A percentile compares a stretch with the other conserved stretches of the same genome.
phyloP scores from a whole-genome alignment of 768 basidiomycete species.

The Russula compacta region DNA sequence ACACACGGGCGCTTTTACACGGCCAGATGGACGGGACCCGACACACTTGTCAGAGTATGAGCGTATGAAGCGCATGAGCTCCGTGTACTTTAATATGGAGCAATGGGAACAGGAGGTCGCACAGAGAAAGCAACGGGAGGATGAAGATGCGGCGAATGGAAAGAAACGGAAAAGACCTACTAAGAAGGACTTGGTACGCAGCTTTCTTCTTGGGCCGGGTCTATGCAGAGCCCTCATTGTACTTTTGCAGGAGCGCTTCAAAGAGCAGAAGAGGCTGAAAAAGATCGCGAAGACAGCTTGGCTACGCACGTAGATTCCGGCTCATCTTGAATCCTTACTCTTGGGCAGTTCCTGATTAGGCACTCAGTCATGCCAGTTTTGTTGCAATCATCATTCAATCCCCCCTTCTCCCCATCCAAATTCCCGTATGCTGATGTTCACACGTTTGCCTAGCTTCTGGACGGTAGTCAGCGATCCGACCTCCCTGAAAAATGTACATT shows the following conservation, averaged over 20 bases:
- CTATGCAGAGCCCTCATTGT: slow-evolving; percentile 12
- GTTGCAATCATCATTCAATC: neutral
- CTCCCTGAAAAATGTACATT: slow-evolving; percentile 4
- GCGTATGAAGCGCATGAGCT: slow-evolving; percentile 76
- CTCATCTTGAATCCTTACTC: neutral
- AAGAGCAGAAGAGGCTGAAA: slow-evolving; percentile 72
- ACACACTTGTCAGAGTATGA: slow-evolving; percentile 73
- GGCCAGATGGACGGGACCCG: slow-evolving; percentile 59
- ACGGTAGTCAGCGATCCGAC: neutral
- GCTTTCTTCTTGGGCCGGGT: neutral
- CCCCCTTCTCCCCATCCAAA: too few relatives aligned
- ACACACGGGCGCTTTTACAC: slow-evolving; percentile 68
- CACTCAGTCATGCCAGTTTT: slow-evolving; percentile 9
- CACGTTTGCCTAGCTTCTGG: neutral
- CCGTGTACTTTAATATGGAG: slow-evolving; percentile 80
- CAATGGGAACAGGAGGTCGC: slow-evolving; percentile 70
- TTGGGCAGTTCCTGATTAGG: neutral
- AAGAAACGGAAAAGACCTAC: slow-evolving; percentile 72
- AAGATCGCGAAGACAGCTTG: slow-evolving; percentile 86
- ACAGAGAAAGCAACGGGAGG: slow-evolving; percentile 31
- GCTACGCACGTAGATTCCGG: slow-evolving; percentile 50
- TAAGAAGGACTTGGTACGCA: slow-evolving; percentile 74
- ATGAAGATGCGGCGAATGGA: slow-evolving; percentile 42
- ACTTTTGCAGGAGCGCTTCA: slow-evolving; percentile 62
- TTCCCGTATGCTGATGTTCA: neutral